Conservation (phyloP, 768 basidiomycete species). For the Psilocybe tampanensis region DNA sequence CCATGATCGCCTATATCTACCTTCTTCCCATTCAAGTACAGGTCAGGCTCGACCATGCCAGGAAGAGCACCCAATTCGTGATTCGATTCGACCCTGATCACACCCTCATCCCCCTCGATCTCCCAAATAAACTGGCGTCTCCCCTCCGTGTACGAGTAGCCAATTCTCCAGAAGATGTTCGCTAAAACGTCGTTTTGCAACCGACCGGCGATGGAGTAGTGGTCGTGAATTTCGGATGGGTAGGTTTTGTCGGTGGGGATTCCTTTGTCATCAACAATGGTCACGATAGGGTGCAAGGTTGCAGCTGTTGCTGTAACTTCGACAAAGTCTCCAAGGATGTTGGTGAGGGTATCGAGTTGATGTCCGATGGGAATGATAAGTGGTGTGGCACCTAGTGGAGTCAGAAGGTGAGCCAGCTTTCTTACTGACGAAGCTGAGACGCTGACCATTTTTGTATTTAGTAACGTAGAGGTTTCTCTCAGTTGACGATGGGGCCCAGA, state of each 20-base stretch:
- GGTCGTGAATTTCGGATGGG: constrained; percentile 24
- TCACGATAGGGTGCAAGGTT: constrained; percentile 26
- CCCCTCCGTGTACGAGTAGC: constrained; percentile 20
- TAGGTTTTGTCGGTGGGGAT: constrained; percentile 27
- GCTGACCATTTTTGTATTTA: neutral
- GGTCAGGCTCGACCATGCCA: constrained; percentile 5
- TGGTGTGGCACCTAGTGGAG: neutral
- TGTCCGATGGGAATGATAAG: constrained; percentile 23
- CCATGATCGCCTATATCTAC: constrained; percentile 6
- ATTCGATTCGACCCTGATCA: constrained; percentile 17
- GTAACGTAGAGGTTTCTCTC: neutral
- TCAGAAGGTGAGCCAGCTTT: neutral
- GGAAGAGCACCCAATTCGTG: neutral
- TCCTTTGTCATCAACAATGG: constrained; percentile 25
- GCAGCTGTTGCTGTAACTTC: constrained; percentile 26
- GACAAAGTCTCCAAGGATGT: constrained; percentile 32
- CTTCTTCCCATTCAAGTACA: constrained; percentile 22
- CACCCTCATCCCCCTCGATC: constrained; percentile 37
- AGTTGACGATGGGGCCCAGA: neutral
- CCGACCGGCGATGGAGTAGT: constrained; percentile 29
- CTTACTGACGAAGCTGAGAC: neutral
- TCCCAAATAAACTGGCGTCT: constrained; percentile 31
- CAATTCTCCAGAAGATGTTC: constrained; percentile 26
- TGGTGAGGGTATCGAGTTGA: constrained; percentile 27
- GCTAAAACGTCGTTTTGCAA: constrained; percentile 32